Evolutionary conservation across 108 stramenopile genomes (phyloP), one percentile per base, ranked within the genome.

Genomic region (Thalassiosira profunda): DNA sequence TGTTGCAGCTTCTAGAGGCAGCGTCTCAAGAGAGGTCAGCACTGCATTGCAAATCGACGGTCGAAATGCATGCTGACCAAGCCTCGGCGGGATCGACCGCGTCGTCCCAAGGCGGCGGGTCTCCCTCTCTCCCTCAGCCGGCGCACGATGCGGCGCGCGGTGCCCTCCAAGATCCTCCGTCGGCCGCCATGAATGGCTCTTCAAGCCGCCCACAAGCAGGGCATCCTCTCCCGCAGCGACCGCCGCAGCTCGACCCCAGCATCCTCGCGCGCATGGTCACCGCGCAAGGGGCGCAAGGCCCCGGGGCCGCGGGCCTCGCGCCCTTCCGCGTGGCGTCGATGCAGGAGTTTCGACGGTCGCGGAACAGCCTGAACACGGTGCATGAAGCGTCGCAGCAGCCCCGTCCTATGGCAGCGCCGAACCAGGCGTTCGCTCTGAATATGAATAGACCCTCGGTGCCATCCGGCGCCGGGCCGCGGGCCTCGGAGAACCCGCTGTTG

Each of bases 221-320:
- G n/a, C n/a, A n/a, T n/a, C n/a, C n/a, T n/a, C n/a, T n/a, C n/a
- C n/a, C n/a, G n/a, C n/a, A n/a, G n/a, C n/a, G 47, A 4, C 47
- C 25, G 11, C 51, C 23, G 25, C 61, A 30, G 41, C 47, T 69
- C 47, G 63, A 64, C 28, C 20, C 56, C 20, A 59, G 63, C 43
- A 74, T 66, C 35, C 34, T 73, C 29, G 46, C 72, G 9, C 54
- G 63, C 11, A 73, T 73, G 72, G 72, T 73, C 44, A 64, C 62
- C 4, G 62, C 72, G n/a, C 20, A 33, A 6, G 68, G 35, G 0
- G 62, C 72, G n/a, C 20, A 33, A 6, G 68, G 35, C 0, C 7
- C 54, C n/a, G 60, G 70, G 3, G 48, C 60, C 6, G 36, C 53
- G 17, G 20, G 33, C 12, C 15, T 12, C 17, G 15, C 63, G 36